These are phyloP conservation scores for Sergeia podlipaevii DNA, from an alignment of 208 protist genomes.

Conservation along the genomic window DNA sequence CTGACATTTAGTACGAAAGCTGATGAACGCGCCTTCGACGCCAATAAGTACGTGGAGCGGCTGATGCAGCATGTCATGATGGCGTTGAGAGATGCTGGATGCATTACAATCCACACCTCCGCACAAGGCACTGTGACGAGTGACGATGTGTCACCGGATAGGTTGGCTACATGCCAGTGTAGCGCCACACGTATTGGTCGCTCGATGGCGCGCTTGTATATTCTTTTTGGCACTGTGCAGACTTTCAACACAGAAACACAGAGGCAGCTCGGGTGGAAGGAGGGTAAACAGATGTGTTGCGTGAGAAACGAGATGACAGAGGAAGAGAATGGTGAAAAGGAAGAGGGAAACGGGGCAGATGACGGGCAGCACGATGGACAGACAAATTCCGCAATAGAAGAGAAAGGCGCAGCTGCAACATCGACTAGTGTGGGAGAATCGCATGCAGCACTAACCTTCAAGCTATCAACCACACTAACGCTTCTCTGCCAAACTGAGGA, in stretches of 20 bases:
- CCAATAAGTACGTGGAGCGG: conserved; percentile 45
- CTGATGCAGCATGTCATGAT: conserved; percentile 65
- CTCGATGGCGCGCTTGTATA: conserved; percentile 78
- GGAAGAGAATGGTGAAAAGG: background rate
- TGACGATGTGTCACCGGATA: background rate
- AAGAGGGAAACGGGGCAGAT: background rate
- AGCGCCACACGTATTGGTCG: conserved; percentile 51
- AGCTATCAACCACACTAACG: conserved; percentile 25
- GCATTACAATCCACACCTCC: conserved; percentile 27
- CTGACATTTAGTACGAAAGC: conserved; percentile 41
- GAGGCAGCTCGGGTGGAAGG: background rate
- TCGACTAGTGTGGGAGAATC: background rate
- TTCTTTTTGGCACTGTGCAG: conserved; percentile 78
- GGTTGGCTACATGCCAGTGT: background rate
- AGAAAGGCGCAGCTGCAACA: background rate
- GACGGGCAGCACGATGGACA: background rate
- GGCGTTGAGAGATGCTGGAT: conserved; percentile 56
- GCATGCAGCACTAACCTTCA: background rate
- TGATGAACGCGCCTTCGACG: conserved; percentile 42
- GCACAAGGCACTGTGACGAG: background rate
- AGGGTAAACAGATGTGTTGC: background rate
- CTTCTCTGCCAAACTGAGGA: conserved; percentile 64
- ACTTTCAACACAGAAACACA: conserved; percentile 35
- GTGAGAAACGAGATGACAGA: background rate
- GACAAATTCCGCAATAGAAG: background rate